A percentile compares a stretch with the other conserved stretches of the same genome.
Conservation (phyloP, 805 yeast species). For the Nakazawaea populi region DNA sequence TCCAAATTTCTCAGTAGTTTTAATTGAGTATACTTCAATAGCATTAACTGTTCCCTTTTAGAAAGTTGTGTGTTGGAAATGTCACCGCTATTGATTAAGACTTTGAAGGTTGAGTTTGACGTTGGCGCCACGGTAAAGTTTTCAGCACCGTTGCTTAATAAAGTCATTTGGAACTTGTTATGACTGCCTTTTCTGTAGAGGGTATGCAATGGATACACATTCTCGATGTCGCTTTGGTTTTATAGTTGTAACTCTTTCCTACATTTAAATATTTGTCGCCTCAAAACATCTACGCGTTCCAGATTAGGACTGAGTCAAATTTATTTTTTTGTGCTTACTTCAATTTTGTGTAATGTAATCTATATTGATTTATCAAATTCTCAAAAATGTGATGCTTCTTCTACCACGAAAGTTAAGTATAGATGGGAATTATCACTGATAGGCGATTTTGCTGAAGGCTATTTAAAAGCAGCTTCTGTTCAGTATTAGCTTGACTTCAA, state of each 20-base stretch:
- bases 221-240: background rate
- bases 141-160: too few relatives aligned
- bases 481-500: too few relatives aligned
- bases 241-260: background rate
- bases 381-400: too few relatives aligned
- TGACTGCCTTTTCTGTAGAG: background rate
- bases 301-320: background rate
- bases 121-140: background rate
- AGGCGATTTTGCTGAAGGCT: too few relatives aligned
- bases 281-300: background rate
- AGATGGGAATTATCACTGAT: too few relatives aligned
- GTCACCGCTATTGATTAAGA: background rate
- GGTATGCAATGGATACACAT: background rate
- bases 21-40: conserved; percentile 23
- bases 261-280: background rate
- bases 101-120: background rate
- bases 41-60: conserved; percentile 3
- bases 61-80: background rate
- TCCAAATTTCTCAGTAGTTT: conserved; percentile 58
- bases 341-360: background rate
- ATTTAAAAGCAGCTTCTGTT: too few relatives aligned
- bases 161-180: too few relatives aligned
- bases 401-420: too few relatives aligned
- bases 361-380: too few relatives aligned
- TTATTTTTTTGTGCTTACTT: background rate